Percentiles rank a stretch among this genome's conserved stretches.
Conservation (phyloP, 257 asterid species). For the Verbena officinalis region DNA sequence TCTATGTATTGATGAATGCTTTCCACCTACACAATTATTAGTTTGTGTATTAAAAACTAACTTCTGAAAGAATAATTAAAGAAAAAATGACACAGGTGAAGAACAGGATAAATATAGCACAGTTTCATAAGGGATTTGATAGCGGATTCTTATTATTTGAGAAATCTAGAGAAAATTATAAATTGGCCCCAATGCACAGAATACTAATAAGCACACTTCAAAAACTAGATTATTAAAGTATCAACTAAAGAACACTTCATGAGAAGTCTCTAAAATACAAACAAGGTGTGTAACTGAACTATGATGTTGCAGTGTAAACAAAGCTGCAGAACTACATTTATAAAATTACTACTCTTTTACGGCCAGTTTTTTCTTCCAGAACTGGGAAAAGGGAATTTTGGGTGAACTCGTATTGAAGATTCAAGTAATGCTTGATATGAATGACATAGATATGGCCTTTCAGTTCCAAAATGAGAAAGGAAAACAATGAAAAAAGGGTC, state of each 20-base stretch:
- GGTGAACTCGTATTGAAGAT: slow-evolving; percentile 5
- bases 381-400: background rate
- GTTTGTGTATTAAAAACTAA: slow-evolving; percentile 10
- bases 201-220: slow-evolving; percentile 2
- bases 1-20: slow-evolving; percentile 92
- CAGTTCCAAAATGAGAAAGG: background rate
- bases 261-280: slow-evolving; percentile 6
- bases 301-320: background rate
- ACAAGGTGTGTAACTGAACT: background rate
- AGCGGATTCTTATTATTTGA: background rate
- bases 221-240: background rate
- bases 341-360: background rate
- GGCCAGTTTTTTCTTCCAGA: slow-evolving; percentile 7
- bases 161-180: background rate
- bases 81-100: background rate
- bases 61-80: background rate
- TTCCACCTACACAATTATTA: slow-evolving; percentile 59
- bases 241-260: background rate
- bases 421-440: slow-evolving; percentile 9
- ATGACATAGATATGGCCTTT: slow-evolving; percentile 10
- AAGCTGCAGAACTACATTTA: slow-evolving; percentile 6
- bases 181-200: background rate
- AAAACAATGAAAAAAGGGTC: background rate
- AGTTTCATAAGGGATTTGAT: background rate
- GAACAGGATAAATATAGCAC: background rate